A percentile compares a stretch with the other conserved stretches of the same genome.
Conservation (phyloP, 345 rosid genomes). For the Boechera retrofracta region DNA sequence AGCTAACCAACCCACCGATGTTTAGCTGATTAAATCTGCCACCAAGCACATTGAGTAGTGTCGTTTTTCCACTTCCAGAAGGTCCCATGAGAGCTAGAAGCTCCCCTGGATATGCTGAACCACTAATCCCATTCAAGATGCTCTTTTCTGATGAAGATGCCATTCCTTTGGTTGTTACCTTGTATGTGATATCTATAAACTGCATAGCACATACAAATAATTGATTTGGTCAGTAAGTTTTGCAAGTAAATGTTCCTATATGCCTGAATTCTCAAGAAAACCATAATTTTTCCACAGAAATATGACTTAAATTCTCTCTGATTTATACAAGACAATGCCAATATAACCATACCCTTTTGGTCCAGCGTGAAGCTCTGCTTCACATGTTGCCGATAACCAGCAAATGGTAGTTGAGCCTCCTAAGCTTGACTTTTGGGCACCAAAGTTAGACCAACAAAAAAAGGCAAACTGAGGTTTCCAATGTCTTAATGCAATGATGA, state of each 20-base stretch:
- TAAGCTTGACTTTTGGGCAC: conserved; percentile 46
- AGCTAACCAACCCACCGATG: conserved; percentile 66
- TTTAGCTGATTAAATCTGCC: conserved; percentile 64
- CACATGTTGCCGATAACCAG: conserved; percentile 43
- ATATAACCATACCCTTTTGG: conserved; percentile 61
- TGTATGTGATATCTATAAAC: conserved; percentile 81
- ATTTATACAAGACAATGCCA: conserved; percentile 30
- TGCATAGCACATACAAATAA: conserved; percentile 44
- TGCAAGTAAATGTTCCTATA: conserved; percentile 7
- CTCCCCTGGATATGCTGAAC: conserved; percentile 85
- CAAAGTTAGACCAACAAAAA: conserved; percentile 45
- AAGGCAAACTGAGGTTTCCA: conserved; percentile 48
- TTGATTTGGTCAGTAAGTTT: conserved; percentile 12
- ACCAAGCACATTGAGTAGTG: conserved; percentile 75
- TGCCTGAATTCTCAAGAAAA: conserved; percentile 16
- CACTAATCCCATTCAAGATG: conserved; percentile 76
- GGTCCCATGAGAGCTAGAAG: conserved; percentile 98
- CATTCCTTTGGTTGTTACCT: conserved; percentile 70
- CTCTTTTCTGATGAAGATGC: conserved; percentile 60
- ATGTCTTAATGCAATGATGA: conserved; percentile 40
- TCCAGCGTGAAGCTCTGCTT: conserved; percentile 55
- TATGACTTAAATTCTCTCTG: conserved; percentile 21
- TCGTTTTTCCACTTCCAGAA: conserved; percentile 93
- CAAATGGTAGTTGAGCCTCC: conserved; percentile 44
- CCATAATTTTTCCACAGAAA: not conserved